Evolutionary conservation across 2,329 filamentous ascomycete species (phyloP), one percentile per base, ranked within the genome.

Genomic region (Aspergillus caelatus): DNA sequence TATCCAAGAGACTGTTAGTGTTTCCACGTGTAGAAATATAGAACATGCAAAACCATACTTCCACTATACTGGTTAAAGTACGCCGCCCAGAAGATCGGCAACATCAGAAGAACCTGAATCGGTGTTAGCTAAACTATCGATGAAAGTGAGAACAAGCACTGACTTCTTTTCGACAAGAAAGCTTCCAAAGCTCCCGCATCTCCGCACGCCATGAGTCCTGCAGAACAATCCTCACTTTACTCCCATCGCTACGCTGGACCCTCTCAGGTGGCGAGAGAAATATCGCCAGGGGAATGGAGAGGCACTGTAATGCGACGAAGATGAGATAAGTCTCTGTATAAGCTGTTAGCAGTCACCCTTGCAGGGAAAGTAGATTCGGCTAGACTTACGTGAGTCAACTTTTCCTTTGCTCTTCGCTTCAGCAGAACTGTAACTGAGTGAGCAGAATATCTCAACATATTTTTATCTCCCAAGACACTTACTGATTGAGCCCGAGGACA

Each of bases 51-150:
- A 12, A 32, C 39, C 69, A 48, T 64, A 73, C 70, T 75, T 60
- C 81, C 79, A 34, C 62, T 75, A 62, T 81, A 82, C 61, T 81
- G 78, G 57, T 81, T 82, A 68, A 82, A 82, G 63, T 80, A 81
- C 0, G 77, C 76, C 0, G 79, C 78, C 76, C 80, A 82, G 68
- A 82, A 82, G 12, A 82, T 68, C 1, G 80, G 80, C 3, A 82
- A 68, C 1, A 82, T 68, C 9, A 82, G 68, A 3, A 81, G 56
- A 23, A 82, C 71, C 62, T 80, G 39, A 19, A 68, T 11, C 65
- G 66, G 58, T 61, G 70, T 61, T 63, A 74, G 21, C 19, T 21
- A 54, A 16, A 23, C 19, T 3, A 23, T 12, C 19, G 69, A 32
- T 66, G 2, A 14, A 16, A 32, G 9, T 14, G 0, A 5, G 4